These are phyloP conservation scores for Porogramme epimiltina DNA, from an alignment of 1,284 basidiomycete genomes.

Conservation along the genomic window DNA sequence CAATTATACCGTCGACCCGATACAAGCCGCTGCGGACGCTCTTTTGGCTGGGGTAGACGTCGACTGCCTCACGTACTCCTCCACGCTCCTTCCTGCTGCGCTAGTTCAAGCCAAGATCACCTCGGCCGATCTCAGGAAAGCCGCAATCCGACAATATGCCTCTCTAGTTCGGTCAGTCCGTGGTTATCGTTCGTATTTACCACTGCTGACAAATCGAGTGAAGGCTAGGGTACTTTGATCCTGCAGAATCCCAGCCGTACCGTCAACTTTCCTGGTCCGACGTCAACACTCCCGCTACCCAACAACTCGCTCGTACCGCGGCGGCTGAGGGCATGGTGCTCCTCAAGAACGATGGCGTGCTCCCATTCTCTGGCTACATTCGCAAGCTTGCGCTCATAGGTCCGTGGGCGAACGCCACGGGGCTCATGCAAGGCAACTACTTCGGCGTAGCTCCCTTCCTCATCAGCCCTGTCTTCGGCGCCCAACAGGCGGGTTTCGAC, in stretches of 20 bases:
- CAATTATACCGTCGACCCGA: slow-evolving; percentile 43
- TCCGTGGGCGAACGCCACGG: slow-evolving; percentile 57
- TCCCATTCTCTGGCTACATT: slow-evolving; percentile 44
- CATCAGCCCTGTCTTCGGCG: slow-evolving; percentile 50
- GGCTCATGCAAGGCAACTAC: slow-evolving; percentile 59
- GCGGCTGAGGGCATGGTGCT: slow-evolving; percentile 56
- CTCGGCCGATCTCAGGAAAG: slow-evolving; percentile 43
- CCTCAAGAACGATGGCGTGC: slow-evolving; percentile 56
- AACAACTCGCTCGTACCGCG: slow-evolving; percentile 50
- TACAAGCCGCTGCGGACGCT: slow-evolving; percentile 49
- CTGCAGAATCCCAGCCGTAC: slow-evolving; percentile 48
- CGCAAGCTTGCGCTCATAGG: slow-evolving; percentile 54
- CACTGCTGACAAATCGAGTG: background rate
- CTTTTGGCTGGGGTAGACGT: slow-evolving; percentile 57
- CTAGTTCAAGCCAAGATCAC: slow-evolving; percentile 48
- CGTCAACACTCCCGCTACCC: slow-evolving; percentile 48
- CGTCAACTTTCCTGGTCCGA: slow-evolving; percentile 48
- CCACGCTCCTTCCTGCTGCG: slow-evolving; percentile 44
- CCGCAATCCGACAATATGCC: slow-evolving; percentile 49
- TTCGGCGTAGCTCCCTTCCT: slow-evolving; percentile 54
- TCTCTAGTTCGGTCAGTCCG: slow-evolving; percentile 52
- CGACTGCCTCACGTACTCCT: slow-evolving; percentile 54
- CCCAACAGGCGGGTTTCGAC: slow-evolving; percentile 45
- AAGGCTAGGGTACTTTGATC: slow-evolving; percentile 59
- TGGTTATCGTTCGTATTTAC: background rate